Conservation (phyloP, 2,329 filamentous ascomycete species). For the Fusarium verrucosum region DNA sequence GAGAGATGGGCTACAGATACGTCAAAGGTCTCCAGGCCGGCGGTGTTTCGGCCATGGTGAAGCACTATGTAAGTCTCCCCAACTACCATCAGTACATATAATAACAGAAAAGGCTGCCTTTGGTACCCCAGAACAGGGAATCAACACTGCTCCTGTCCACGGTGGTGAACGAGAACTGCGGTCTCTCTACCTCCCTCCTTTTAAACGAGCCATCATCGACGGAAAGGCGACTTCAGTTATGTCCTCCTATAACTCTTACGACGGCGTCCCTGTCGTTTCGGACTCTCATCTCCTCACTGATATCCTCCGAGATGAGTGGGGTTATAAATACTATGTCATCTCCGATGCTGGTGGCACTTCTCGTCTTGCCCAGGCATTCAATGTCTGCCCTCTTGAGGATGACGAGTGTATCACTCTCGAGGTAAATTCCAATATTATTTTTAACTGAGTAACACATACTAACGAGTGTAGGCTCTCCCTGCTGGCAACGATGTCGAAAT, state of each 20-base stretch:
- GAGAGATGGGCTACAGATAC: constrained; percentile 71
- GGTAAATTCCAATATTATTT: constrained; percentile 43
- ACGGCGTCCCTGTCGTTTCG: constrained; percentile 74
- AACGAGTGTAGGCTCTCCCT: constrained; percentile 59
- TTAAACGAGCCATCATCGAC: constrained; percentile 76
- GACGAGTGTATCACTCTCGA: constrained; percentile 70
- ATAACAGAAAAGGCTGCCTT: constrained; percentile 61
- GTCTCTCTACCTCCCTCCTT: constrained; percentile 66
- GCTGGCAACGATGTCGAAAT: constrained; percentile 80
- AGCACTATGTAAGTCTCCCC: constrained; percentile 68
- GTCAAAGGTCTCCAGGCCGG: constrained; percentile 68
- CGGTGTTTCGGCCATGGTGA: constrained; percentile 76
- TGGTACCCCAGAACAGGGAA: constrained; percentile 73
- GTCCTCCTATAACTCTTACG: constrained; percentile 79
- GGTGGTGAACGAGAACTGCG: constrained; percentile 64
- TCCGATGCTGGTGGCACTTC: constrained; percentile 76
- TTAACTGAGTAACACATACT: neutral
- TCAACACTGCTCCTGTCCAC: constrained; percentile 71
- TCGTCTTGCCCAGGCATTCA: constrained; percentile 70
- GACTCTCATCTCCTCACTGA: constrained; percentile 72
- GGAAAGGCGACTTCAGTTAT: constrained; percentile 74
- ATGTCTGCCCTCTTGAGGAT: constrained; percentile 69
- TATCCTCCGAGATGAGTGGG: constrained; percentile 77
- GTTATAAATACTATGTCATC: constrained; percentile 73
- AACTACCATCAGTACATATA: neutral